Percentiles rank a stretch among this genome's conserved stretches.
phyloP scores from a whole-genome alignment of 2,329 filamentous ascomycete genomes.

The Talaromyces rugulosus region DNA sequence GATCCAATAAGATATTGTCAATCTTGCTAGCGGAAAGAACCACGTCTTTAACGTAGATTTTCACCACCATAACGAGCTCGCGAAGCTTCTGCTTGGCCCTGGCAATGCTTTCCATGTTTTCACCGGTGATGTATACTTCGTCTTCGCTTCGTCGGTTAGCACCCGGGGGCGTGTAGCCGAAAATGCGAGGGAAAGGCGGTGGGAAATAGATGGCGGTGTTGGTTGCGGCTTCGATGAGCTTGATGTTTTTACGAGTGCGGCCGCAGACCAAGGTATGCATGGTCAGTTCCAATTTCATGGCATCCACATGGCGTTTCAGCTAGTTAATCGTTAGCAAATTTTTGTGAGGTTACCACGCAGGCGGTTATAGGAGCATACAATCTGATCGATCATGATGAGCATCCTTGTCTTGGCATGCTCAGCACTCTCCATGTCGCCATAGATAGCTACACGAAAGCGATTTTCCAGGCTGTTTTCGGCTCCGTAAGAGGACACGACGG shows the following conservation, averaged over 20 bases:
- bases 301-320: slow-evolving; percentile 63
- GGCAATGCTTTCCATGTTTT: slow-evolving; percentile 76
- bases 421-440: slow-evolving; percentile 88
- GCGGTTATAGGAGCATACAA: slow-evolving; percentile 51
- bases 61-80: slow-evolving; percentile 74
- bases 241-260: slow-evolving; percentile 93
- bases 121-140: slow-evolving; percentile 93
- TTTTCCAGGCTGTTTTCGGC: slow-evolving; percentile 77
- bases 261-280: slow-evolving; percentile 91
- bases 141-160: slow-evolving; percentile 77
- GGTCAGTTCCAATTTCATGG: slow-evolving; percentile 75
- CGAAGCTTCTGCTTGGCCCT: slow-evolving; percentile 87
- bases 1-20: slow-evolving; percentile 84
- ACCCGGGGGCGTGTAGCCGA: slow-evolving; percentile 80
- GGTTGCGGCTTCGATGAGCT: slow-evolving; percentile 91
- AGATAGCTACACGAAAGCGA: slow-evolving; percentile 87
- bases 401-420: slow-evolving; percentile 97
- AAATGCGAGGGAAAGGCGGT: slow-evolving; percentile 85
- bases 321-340: slow-evolving; percentile 21
- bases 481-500: slow-evolving; percentile 67
- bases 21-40: slow-evolving; percentile 87
- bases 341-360: neutral
- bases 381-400: slow-evolving; percentile 93
- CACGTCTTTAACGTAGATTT: slow-evolving; percentile 88
- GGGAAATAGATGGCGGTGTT: slow-evolving; percentile 98